Base-by-base conservation (phyloP, 139 green algal species). In the Bryopsis sp. region DNA sequence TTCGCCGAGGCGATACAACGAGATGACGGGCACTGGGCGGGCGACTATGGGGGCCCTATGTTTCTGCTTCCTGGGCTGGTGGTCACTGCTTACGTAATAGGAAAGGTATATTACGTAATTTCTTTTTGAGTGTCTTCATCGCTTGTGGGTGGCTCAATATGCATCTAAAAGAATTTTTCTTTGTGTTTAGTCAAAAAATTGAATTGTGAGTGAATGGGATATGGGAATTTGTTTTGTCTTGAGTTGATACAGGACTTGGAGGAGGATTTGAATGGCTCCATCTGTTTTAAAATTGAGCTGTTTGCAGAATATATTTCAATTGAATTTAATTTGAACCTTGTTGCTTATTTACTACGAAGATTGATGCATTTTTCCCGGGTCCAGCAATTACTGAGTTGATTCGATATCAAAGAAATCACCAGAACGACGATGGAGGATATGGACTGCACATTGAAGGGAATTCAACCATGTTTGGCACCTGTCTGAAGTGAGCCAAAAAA, bases 401-500 rank as follows among this genome's bases (percentile, higher is more conserved):
- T 43, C 84, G 94, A 2, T 99, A 98, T 79, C 82, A 98, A 48
- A 50, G 70, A 47, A 98, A 97, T 75, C 94, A 98, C 63, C 88
- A 96, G 72, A 98, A 98, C 72, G 43, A 75, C 2, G 94, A 99
- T 68, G 94, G 94, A 24, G 94, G 94, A 2, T 99, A 85, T 48
- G 94, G 94, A 2, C 78, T 99, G 64, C 94, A 99, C 82, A 97
- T 98, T 70, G 94, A 99, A 79, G 94, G 94, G 1, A 70, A 76
- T 28, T 93, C 81, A 47, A 98, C 94, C 64, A 99, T 99, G 94
- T 99, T 99, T 83, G 94, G 94, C 32, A 96, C 94, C 0, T 88
- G 75, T 0, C 78, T 99, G 22, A 88, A 72, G 83, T 96, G 72
- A 50, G 76, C 22, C 46, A 37, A 29, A 15, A 3, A 7, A 47